phyloP scores from a whole-genome alignment of 139 green algal genomes.

The Haematococcus lacustris region DNA sequence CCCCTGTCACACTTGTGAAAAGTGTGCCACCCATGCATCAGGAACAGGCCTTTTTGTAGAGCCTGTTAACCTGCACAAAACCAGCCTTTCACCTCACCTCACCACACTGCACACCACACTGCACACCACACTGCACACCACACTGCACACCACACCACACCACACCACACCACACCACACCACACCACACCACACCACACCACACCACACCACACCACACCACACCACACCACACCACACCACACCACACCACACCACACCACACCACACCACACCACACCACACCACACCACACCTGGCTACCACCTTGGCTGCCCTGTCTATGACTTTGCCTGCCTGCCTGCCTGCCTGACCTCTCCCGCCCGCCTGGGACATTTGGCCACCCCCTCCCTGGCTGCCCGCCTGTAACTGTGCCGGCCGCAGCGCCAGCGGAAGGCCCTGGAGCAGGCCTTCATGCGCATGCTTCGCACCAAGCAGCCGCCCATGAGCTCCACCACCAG shows the following conservation, averaged over 20 bases:
- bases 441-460: constrained; percentile 10
- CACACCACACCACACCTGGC: background rate
- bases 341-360: too few species aligned
- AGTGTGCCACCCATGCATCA: background rate
- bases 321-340: background rate
- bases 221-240: background rate
- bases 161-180: background rate
- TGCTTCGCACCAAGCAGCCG: constrained; percentile 11
- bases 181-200: background rate
- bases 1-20: background rate
- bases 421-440: background rate
- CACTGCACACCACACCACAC: background rate
- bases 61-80: background rate
- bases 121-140: background rate
- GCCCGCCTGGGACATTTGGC: too few species aligned
- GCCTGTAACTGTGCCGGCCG: background rate
- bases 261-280: background rate
- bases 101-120: background rate
- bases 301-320: background rate
- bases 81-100: background rate
- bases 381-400: too few species aligned
- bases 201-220: background rate
- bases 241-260: background rate
- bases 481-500: background rate
- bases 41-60: background rate